Evolutionary conservation across 1,139 yeast species (phyloP), one percentile per base, ranked within the genome.

Genomic region (Candida dubliniensis): DNA sequence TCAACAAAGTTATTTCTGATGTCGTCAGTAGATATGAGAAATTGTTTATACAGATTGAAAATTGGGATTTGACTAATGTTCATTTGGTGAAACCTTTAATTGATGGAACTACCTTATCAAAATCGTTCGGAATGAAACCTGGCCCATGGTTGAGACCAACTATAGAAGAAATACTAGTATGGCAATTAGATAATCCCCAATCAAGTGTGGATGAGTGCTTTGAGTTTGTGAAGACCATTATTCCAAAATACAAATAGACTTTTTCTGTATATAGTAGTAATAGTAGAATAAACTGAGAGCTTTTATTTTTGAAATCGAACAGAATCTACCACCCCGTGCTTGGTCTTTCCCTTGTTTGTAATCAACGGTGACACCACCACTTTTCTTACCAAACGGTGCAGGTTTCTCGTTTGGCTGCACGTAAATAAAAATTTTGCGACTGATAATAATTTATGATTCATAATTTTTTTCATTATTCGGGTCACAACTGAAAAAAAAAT

Each of bases 91-190:
- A 76, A 50, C 81, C 85, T 2, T 53, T 84, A 24, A 60, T 85
- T 12, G 87, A 87, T 58, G 97, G 97, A 15, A 87, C 83, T 52
- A 76, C 79, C 29, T 62, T 89, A 40, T 67, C 77, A 41, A 66
- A 71, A 40, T 65, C 71, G 12, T 64, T 85, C 18, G 65, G 72
- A 12, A 70, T 68, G 45, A 85, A 84, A 58, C 89, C 93, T 0
- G 98, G 98, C 0, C 90, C 91, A 4, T 89, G 96, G 96, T 72
- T 89, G 74, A 72, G 80, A 8, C 64, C 65, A 26, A 66, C 82
- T 9, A 76, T 79, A 46, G 79, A 78, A 11, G 64, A 73, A 36
- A 74, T 87, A 8, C 61, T 88, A 36, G 64, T 71, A 11, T 85
- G 91, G 87, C 96, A 90, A 63, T 68, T 89, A 47, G 90, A 85